These are phyloP conservation scores for Diaporthe ampelina DNA, from an alignment of 2,329 filamentous ascomycete species.

Conservation along the genomic window DNA sequence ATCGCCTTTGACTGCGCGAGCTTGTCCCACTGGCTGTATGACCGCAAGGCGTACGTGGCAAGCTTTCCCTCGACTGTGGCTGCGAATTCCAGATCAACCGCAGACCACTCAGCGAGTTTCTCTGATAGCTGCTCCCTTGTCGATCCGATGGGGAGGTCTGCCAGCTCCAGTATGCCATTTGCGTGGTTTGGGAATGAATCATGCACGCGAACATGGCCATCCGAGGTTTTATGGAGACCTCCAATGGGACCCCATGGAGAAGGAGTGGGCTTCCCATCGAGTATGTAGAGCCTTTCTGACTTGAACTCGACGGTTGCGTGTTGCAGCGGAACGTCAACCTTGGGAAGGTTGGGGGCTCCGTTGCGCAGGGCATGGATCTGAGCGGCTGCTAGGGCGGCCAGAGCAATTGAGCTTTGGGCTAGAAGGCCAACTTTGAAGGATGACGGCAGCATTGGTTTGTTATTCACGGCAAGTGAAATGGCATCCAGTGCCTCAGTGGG, in stretches of 20 bases:
- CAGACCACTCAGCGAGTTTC: not conserved
- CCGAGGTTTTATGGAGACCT: not conserved
- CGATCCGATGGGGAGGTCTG: not conserved
- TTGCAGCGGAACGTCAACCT: not conserved
- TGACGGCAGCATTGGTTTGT: not conserved
- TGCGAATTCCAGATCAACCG: not conserved
- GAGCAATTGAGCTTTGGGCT: not conserved
- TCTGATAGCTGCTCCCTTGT: not conserved
- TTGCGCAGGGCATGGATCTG: not conserved
- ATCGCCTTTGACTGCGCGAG: slow-evolving; percentile 6
- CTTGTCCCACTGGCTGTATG: not conserved
- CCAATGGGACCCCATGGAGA: slow-evolving; percentile 2
- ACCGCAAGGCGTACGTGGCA: not conserved
- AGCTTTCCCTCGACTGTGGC: not conserved
- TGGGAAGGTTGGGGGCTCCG: not conserved
- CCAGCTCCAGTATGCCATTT: not conserved
- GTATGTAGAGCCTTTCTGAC: not conserved
- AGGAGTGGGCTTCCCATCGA: not conserved
- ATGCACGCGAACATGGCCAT: not conserved
- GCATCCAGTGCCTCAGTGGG: not conserved
- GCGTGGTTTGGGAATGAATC: not conserved
- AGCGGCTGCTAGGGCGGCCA: not conserved
- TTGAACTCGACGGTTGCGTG: slow-evolving; percentile 7
- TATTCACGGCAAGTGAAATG: not conserved
- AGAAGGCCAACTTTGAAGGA: not conserved